Conservation (phyloP, 208 protist species). For the Crithidia sp. region DNA sequence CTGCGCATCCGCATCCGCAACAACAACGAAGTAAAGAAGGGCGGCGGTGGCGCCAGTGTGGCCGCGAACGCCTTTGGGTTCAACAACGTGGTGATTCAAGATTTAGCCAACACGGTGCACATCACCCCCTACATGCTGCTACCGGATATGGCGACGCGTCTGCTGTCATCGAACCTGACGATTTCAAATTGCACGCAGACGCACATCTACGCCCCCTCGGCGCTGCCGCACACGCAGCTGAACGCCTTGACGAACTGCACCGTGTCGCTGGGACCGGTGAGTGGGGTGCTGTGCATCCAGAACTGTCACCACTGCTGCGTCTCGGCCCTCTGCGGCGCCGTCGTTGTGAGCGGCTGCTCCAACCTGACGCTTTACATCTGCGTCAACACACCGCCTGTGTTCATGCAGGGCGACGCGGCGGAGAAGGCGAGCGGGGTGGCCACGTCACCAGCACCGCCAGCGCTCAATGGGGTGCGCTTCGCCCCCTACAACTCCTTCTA, state of each 20-base stretch:
- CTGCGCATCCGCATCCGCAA: slow-evolving; percentile 83
- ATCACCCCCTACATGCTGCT: slow-evolving; percentile 63
- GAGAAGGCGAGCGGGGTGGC: slow-evolving; percentile 28
- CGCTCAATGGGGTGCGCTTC: slow-evolving; percentile 67
- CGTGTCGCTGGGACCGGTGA: slow-evolving; percentile 83
- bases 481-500: slow-evolving; percentile 93
- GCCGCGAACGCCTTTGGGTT: slow-evolving; percentile 37
- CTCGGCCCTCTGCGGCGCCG: slow-evolving; percentile 74
- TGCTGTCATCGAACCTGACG: slow-evolving; percentile 72
- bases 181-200: slow-evolving; percentile 77
- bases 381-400: slow-evolving; percentile 87
- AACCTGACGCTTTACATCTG: slow-evolving; percentile 85
- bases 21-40: slow-evolving; percentile 54
- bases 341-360: slow-evolving; percentile 78
- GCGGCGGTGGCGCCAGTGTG: slow-evolving; percentile 2
- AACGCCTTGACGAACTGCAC: slow-evolving; percentile 88
- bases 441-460: slow-evolving; percentile 9
- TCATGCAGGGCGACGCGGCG: slow-evolving; percentile 44
- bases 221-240: slow-evolving; percentile 82
- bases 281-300: slow-evolving; percentile 79
- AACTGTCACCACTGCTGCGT: slow-evolving; percentile 87
- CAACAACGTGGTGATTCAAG: slow-evolving; percentile 72
- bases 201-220: slow-evolving; percentile 78
- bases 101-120: slow-evolving; percentile 56
- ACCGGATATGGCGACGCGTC: slow-evolving; percentile 35